phyloP scores from a whole-genome alignment of 2,329 filamentous ascomycete genomes.

The Aspergillus sp. region DNA sequence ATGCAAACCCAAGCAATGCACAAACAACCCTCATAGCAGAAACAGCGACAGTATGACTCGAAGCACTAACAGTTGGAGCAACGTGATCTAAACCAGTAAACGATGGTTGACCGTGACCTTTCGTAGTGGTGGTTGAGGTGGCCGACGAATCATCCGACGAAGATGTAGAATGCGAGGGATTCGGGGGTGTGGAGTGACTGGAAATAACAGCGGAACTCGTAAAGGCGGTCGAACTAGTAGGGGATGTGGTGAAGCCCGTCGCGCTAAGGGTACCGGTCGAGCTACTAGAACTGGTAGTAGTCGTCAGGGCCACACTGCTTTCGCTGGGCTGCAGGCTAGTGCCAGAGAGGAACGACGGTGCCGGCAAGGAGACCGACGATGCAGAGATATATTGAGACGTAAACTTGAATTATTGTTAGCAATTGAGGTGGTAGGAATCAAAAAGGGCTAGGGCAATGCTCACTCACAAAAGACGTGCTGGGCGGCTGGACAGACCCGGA shows the following conservation, averaged over 20 bases:
- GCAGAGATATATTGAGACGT: slow-evolving; percentile 48
- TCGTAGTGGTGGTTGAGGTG: no score
- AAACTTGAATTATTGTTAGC: slow-evolving; percentile 29
- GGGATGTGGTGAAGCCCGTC: neutral
- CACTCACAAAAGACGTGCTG: slow-evolving; percentile 59
- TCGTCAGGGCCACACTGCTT: slow-evolving; percentile 5
- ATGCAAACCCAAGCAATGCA: slow-evolving; percentile 14
- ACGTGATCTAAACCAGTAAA: slow-evolving; percentile 5
- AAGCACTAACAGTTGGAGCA: slow-evolving; percentile 14
- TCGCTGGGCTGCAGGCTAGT: slow-evolving; percentile 26
- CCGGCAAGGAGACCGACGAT: slow-evolving; percentile 39
- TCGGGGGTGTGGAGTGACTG: neutral
- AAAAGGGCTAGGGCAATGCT: slow-evolving; percentile 32
- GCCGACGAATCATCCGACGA: slow-evolving; percentile 1
- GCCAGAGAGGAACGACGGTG: slow-evolving; percentile 40
- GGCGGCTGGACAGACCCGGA: slow-evolving; percentile 71
- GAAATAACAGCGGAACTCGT: neutral
- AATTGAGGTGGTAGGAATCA: slow-evolving; percentile 2
- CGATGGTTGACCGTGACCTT: slow-evolving; percentile 1
- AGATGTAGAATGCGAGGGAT: neutral
- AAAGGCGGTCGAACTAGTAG: no score
- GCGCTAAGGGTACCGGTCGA: neutral
- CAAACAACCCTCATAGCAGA: slow-evolving; percentile 14
- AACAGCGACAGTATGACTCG: slow-evolving; percentile 6
- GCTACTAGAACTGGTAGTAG: slow-evolving; percentile 1